These are phyloP conservation scores for Rhizophagus clarus DNA, from an alignment of 192 early-diverging fungal species.

Conservation along the genomic window DNA sequence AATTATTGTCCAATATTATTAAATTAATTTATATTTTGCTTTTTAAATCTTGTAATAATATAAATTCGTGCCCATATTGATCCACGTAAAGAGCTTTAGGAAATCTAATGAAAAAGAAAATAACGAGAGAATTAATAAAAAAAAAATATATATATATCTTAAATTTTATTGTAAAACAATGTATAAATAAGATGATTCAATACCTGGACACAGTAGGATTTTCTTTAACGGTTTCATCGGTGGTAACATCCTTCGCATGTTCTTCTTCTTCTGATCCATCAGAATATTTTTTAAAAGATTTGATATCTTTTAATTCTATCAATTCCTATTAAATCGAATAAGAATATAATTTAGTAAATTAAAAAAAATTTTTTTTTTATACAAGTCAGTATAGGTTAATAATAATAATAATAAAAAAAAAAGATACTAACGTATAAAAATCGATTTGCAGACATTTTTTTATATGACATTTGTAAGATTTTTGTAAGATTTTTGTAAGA, in stretches of 20 bases:
- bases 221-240: not conserved
- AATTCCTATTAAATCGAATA: not conserved
- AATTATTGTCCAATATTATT: too few species aligned
- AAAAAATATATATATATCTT: not conserved
- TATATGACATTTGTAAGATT: too few species aligned
- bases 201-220: not conserved
- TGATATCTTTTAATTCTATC: not conserved
- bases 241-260: not conserved
- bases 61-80: not conserved
- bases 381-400: too few species aligned
- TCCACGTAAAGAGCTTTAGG: not conserved
- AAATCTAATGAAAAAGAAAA: not conserved
- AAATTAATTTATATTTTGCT: not conserved
- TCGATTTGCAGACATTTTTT: not conserved
- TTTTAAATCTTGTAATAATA: not conserved
- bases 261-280: not conserved
- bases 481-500: too few species aligned
- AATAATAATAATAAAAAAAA: not conserved
- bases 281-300: not conserved
- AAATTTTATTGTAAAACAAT: too few species aligned
- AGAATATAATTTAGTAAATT: too few species aligned
- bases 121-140: too few species aligned
- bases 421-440: not conserved
- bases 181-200: not conserved
- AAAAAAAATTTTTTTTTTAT: too few species aligned